Base-by-base conservation (phyloP, 495 filamentous ascomycete genomes). In the Daldinia childiae region DNA sequence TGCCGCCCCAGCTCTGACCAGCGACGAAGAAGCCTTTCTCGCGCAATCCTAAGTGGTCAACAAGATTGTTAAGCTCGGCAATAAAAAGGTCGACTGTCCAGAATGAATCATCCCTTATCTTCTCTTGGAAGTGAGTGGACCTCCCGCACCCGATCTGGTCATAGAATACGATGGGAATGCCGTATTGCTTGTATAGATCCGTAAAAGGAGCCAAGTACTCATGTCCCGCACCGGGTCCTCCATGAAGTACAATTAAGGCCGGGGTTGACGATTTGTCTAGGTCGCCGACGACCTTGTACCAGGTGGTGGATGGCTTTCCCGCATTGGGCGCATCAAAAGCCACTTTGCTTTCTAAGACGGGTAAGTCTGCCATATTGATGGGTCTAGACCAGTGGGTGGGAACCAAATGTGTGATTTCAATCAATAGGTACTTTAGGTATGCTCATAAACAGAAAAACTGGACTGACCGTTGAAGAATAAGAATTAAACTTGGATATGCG, bases 71-170 rank as follows among this genome's bases (percentile, higher is more conserved):
- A 6, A 88, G 82, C 72, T 89, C 86, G 2, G 84, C 79, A 6
- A 86, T 84, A 59, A 87, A 82, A 1, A 34, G 77, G 15, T 81
- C 76, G 2, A 79, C 67, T 0, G 79, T 86, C 84, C 84, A 88
- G 65, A 87, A 82, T 0, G 67, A 75, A 0, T 87, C 73, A 19
- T 81, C 71, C 30, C 67, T 62, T 5, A 12, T 63, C 45, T 81
- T 84, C 19, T 85, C 79, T 8, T 66, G 77, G 11, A 86, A 75
- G 55, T 80, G 84, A 0, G 86, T 87, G 15, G 80, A 84, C 8
- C 72, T 54, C 2, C 85, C 86, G 73, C 81, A 85, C 30, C 86
- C 84, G 45, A 89, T 67, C 65, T 88, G 86, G 72, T 88, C 85
- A 66, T 89, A 89, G 68, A 87, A 74, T 11, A 89, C 74, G n/a